Conservation (phyloP, 129 eudicot species). For the Arctium lappa region DNA sequence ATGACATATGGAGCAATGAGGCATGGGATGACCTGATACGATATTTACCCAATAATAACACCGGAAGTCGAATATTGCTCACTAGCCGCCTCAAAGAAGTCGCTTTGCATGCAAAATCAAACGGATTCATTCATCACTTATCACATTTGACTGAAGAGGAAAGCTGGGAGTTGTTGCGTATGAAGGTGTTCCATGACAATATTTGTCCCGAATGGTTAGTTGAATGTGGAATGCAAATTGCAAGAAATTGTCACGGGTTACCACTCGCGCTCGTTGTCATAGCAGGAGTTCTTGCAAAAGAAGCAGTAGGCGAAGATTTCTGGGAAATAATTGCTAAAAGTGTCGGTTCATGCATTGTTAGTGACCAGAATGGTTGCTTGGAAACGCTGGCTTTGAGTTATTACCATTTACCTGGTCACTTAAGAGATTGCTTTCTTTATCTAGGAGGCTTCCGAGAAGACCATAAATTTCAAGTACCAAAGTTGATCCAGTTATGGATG, state of each 20-base stretch:
- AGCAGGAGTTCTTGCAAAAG: background rate
- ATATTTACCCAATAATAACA: no score
- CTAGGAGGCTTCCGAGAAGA: no score
- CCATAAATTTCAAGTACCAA: background rate
- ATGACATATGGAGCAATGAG: no score
- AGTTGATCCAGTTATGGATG: conserved; percentile 16
- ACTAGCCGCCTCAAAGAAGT: no score
- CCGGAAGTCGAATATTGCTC: no score
- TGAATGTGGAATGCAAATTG: background rate
- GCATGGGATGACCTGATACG: no score
- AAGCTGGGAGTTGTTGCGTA: background rate
- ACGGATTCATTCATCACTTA: background rate
- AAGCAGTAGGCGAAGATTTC: background rate
- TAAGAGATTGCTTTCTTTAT: no score
- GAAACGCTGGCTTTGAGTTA: no score
- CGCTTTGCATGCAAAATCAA: background rate
- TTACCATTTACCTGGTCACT: no score
- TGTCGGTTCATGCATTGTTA: background rate
- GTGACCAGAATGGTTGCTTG: background rate
- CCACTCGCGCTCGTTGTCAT: background rate
- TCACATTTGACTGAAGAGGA: background rate
- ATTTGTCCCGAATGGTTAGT: background rate
- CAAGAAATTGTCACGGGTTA: background rate
- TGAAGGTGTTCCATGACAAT: background rate
- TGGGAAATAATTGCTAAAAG: background rate